phyloP scores from a whole-genome alignment of 495 filamentous ascomycete species.

The Tuber brumale region DNA sequence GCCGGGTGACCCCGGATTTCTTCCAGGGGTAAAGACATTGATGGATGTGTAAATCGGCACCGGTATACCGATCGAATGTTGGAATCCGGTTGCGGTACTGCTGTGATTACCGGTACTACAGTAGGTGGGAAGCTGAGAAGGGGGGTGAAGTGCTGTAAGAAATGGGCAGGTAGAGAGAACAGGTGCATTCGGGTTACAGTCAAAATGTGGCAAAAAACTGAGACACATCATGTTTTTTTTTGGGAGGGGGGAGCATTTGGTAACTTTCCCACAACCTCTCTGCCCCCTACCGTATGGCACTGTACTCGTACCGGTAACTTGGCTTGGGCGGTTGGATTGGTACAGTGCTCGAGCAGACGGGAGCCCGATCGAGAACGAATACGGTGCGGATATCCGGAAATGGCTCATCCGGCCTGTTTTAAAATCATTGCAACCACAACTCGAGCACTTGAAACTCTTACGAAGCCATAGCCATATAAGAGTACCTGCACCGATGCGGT shows the following conservation, averaged over 20 bases:
- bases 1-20: slow-evolving; percentile 38
- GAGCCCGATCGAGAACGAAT: slow-evolving; percentile 33
- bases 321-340: neutral
- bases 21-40: slow-evolving; percentile 31
- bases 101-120: neutral
- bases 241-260: neutral
- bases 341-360: slow-evolving; percentile 9
- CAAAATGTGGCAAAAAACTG: too few relatives aligned
- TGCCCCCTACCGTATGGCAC: neutral
- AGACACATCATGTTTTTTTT: neutral
- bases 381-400: slow-evolving; percentile 12
- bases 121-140: neutral
- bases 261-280: neutral
- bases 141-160: neutral
- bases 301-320: neutral
- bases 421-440: neutral
- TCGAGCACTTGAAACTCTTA: neutral
- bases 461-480: neutral
- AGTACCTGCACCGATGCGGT: neutral
- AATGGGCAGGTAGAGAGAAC: neutral
- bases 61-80: neutral
- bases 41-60: neutral
- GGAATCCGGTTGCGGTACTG: neutral
- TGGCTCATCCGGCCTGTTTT: neutral
- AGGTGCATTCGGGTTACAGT: neutral